These are phyloP conservation scores for Rhizophlyctis rosea DNA, from an alignment of 192 early-diverging fungal genomes.

Conservation along the genomic window DNA sequence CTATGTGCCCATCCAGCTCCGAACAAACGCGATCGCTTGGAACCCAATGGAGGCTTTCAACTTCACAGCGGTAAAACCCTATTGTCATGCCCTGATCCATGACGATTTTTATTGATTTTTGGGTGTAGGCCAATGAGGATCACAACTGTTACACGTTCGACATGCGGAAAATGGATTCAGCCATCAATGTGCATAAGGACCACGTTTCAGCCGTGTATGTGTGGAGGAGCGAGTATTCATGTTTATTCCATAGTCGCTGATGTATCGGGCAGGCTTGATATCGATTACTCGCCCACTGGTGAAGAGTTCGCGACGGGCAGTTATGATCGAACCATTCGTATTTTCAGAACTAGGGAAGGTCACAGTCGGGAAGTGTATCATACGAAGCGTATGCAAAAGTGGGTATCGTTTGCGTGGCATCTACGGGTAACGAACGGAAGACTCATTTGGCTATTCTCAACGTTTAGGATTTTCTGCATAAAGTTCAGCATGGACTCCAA, in stretches of 20 bases:
- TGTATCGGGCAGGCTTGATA: slow-evolving; percentile 83
- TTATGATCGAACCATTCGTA: slow-evolving; percentile 91
- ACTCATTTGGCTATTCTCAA: no score
- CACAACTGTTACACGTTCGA: slow-evolving; percentile 97
- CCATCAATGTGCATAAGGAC: slow-evolving; percentile 86
- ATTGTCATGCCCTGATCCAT: slow-evolving; percentile 1
- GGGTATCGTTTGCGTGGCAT: not conserved
- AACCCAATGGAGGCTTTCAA: slow-evolving; percentile 99
- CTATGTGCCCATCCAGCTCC: slow-evolving; percentile 60
- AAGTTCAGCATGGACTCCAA: slow-evolving; percentile 93
- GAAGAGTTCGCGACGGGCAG: slow-evolving; percentile 91
- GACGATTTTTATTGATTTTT: slow-evolving; percentile 6
- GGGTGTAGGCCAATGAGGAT: slow-evolving; percentile 85
- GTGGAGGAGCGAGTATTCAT: not conserved
- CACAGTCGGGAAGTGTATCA: slow-evolving; percentile 93
- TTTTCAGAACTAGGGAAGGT: slow-evolving; percentile 77
- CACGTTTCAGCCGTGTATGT: slow-evolving; percentile 95
- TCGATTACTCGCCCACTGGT: slow-evolving; percentile 98
- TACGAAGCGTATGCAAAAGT: slow-evolving; percentile 96
- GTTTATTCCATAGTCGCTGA: slow-evolving; percentile 5
- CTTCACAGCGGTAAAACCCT: slow-evolving; percentile 77
- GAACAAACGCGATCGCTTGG: slow-evolving; percentile 96
- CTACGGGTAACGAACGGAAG: no score
- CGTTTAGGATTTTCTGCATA: slow-evolving; percentile 77
- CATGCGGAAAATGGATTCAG: slow-evolving; percentile 89